Evolutionary conservation across 2,329 filamentous ascomycete species (phyloP).

Genomic region (Aspergillus brunneoviolaceus): DNA sequence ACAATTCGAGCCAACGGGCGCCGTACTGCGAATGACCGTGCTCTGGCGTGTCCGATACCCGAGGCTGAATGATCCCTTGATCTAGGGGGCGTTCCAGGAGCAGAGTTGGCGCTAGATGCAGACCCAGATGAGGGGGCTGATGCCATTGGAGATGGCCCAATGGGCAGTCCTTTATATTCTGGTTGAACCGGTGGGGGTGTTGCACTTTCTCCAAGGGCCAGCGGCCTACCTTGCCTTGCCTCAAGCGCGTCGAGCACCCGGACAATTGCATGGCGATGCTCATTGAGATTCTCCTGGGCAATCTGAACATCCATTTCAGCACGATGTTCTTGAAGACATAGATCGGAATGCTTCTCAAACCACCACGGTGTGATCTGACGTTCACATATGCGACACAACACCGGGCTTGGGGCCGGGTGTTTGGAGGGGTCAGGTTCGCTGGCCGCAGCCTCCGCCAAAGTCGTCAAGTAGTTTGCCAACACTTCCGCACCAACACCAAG

Average conservation of each 20-base stretch:
- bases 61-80: constrained; percentile 66
- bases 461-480: constrained; percentile 87
- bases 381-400: constrained; percentile 95
- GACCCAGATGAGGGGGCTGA: constrained; percentile 70
- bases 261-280: constrained; percentile 92
- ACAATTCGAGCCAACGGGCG: constrained; percentile 90
- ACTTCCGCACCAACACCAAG: constrained; percentile 93
- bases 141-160: constrained; percentile 69
- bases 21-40: constrained; percentile 85
- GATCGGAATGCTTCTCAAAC: constrained; percentile 98
- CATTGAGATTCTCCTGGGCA: constrained; percentile 84
- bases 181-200: constrained; percentile 58
- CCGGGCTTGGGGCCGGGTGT: constrained; percentile 76
- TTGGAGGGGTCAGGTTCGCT: constrained; percentile 71
- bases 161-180: constrained; percentile 85
- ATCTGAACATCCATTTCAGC: constrained; percentile 98
- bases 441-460: constrained; percentile 77
- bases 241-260: constrained; percentile 92
- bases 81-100: constrained; percentile 63
- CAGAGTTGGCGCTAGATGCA: constrained; percentile 68
- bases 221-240: constrained; percentile 52
- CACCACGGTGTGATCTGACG: constrained; percentile 97
- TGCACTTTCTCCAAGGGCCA: constrained; percentile 43
- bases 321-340: constrained; percentile 92
- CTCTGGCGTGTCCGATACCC: constrained; percentile 75